Conservation (phyloP, 768 basidiomycete species). For the Cystofilobasidium ferigula region DNA sequence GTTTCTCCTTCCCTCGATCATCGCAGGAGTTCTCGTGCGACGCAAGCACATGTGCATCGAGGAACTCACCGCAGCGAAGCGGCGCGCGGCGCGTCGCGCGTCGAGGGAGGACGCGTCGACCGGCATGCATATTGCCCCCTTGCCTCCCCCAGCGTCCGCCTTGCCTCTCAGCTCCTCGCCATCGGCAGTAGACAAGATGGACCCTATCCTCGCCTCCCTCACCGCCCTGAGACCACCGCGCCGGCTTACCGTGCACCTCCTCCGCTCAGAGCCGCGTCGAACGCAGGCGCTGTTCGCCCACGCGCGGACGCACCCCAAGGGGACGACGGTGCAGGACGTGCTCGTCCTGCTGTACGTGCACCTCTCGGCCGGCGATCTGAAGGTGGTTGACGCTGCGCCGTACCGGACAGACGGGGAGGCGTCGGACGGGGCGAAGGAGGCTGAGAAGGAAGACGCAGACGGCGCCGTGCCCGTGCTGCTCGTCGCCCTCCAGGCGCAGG, state of each 20-base stretch:
- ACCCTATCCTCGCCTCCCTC: slow-evolving; percentile 5
- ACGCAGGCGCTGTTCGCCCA: slow-evolving; percentile 59
- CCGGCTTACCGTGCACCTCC: slow-evolving; percentile 47
- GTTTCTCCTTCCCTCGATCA: no score
- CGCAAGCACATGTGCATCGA: no score
- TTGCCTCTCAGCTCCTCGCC: no score
- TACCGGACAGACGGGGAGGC: slow-evolving; percentile 40
- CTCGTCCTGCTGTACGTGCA: slow-evolving; percentile 65
- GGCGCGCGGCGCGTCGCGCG: no score
- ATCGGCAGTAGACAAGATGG: no score
- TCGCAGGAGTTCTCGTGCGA: no score
- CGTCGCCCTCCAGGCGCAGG: slow-evolving; percentile 46
- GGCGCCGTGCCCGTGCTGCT: slow-evolving; percentile 7
- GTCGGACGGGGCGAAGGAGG: neutral
- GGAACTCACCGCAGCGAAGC: no score
- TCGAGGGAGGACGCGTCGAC: no score
- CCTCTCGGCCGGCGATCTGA: slow-evolving; percentile 30
- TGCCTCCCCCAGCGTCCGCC: no score
- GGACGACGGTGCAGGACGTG: slow-evolving; percentile 58
- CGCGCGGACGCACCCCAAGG: slow-evolving; percentile 48
- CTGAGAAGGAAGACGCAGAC: slow-evolving; percentile 43
- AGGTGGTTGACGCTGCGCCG: neutral
- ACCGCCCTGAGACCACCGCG: neutral
- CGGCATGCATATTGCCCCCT: no score
- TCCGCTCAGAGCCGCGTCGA: slow-evolving; percentile 59